Evolutionary conservation across 208 protist species (phyloP).

Genomic region (Trypanosoma lewisi): DNA sequence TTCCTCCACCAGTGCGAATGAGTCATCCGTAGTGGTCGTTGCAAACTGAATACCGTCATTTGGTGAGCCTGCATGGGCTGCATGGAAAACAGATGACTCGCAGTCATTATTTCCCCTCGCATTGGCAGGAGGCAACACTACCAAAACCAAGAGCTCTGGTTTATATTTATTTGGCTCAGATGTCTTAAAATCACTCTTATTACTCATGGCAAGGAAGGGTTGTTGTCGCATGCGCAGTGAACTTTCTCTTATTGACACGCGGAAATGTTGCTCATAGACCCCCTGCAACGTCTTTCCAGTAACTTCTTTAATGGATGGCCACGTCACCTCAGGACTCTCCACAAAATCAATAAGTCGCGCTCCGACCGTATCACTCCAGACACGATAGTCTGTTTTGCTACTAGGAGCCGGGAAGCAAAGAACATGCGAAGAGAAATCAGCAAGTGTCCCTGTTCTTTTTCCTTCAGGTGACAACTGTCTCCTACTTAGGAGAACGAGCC

Average conservation of each 20-base stretch:
- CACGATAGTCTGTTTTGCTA: background rate
- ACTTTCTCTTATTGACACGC: background rate
- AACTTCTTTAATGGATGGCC: background rate
- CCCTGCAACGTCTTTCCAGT: constrained; percentile 15
- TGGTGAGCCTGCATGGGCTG: background rate
- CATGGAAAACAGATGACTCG: constrained; percentile 4
- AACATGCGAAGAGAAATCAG: constrained; percentile 10
- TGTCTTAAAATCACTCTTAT: no score
- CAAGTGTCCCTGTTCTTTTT: background rate
- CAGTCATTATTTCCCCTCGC: background rate
- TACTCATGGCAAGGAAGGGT: background rate
- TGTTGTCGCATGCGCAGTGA: background rate
- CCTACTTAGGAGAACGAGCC: constrained; percentile 17
- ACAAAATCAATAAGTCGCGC: constrained; percentile 16
- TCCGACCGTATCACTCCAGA: constrained; percentile 13
- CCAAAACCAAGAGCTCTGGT: constrained; percentile 14
- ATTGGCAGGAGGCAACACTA: background rate
- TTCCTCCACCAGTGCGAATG: constrained; percentile 11
- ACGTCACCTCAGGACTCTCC: background rate
- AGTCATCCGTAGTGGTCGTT: background rate
- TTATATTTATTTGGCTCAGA: background rate
- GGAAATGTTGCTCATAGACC: constrained; percentile 24
- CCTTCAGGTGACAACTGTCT: background rate
- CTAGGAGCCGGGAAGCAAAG: constrained; percentile 23
- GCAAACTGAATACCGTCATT: constrained; percentile 7